Percentiles rank a stretch among this genome's conserved stretches.
phyloP scores from a whole-genome alignment of 768 basidiomycete species.

The Infundibulicybe gibba region DNA sequence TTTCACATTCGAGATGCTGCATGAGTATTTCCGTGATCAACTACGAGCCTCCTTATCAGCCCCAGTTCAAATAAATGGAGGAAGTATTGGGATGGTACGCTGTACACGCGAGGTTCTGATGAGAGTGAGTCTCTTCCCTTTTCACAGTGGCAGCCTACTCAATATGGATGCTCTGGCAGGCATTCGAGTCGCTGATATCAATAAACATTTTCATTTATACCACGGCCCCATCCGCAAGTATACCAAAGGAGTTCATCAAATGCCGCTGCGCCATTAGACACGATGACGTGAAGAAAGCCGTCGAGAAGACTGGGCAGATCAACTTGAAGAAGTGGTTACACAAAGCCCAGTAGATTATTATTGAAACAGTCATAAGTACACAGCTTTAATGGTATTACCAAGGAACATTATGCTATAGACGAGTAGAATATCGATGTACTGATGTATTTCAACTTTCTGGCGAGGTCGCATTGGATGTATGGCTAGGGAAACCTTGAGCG shows the following conservation, averaged over 20 bases:
- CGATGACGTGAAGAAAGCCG: conserved; percentile 61
- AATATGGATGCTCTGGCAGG: conserved; percentile 36
- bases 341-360: conserved; percentile 39
- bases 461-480: no score
- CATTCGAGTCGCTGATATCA: conserved; percentile 67
- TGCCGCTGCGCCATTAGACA: conserved; percentile 66
- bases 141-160: background rate
- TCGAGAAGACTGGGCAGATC: conserved; percentile 64
- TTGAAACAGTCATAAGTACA: background rate
- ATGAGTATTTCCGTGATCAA: conserved; percentile 75
- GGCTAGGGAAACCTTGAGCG: no score
- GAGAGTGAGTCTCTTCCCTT: conserved; percentile 43
- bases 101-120: conserved; percentile 63
- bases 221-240: conserved; percentile 40
- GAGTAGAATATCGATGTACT: no score
- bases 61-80: conserved; percentile 71
- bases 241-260: conserved; percentile 69
- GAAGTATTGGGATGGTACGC: conserved; percentile 70
- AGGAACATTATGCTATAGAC: no score
- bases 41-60: conserved; percentile 68
- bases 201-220: conserved; percentile 53
- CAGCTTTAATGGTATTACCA: no score
- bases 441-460: no score
- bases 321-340: conserved; percentile 78
- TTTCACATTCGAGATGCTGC: conserved; percentile 91